Conservation (phyloP, 306 rosid species). For the Neltuma alba region DNA sequence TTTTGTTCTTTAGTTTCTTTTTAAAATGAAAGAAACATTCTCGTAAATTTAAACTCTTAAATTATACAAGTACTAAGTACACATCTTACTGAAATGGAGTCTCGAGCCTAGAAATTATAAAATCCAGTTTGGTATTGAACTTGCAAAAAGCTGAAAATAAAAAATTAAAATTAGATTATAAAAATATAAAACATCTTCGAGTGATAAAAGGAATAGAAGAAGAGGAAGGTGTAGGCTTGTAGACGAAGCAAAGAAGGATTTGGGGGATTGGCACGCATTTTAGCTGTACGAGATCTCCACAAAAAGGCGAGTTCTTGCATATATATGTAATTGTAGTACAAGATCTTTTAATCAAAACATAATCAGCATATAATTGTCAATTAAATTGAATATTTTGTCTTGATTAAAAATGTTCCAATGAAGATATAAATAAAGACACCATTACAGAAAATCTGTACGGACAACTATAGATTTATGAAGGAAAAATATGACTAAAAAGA, state of each 20-base stretch:
- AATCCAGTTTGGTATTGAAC: neutral
- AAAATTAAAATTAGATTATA: too few species aligned
- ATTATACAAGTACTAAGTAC: neutral
- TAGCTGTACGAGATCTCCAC: neutral
- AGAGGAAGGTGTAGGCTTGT: slow-evolving; percentile 42
- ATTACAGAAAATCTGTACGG: neutral
- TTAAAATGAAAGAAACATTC: neutral
- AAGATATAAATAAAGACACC: neutral
- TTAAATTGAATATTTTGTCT: neutral
- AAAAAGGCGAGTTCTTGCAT: too few species aligned
- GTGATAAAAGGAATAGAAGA: neutral
- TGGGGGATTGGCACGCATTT: neutral
- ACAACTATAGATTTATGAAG: neutral
- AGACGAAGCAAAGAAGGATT: slow-evolving; percentile 50
- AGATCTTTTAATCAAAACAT: neutral
- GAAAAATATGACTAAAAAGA: neutral
- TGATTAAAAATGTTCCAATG: neutral
- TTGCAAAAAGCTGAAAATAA: too few species aligned
- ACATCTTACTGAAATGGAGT: neutral
- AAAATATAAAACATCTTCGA: neutral
- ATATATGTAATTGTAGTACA: neutral
- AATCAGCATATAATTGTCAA: neutral
- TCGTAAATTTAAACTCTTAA: neutral
- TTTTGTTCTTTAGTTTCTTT: neutral
- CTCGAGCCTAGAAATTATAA: neutral